Conservation (phyloP, 1,284 basidiomycete species). For the Puccinia coronata region DNA sequence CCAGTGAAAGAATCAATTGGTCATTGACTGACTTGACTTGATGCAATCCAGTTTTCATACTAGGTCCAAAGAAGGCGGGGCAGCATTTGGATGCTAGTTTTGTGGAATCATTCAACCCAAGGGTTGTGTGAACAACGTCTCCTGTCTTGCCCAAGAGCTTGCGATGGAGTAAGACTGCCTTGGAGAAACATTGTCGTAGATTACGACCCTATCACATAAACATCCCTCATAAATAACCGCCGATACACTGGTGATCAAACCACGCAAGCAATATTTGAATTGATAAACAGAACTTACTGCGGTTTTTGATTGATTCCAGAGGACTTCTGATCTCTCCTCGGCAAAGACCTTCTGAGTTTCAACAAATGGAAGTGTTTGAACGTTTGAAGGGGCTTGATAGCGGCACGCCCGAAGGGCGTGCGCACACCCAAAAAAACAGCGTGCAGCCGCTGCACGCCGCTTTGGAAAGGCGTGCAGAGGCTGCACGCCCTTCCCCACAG, state of each 20-base stretch:
- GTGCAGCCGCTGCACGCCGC: too few relatives aligned
- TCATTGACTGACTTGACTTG: background rate
- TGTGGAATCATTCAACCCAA: background rate
- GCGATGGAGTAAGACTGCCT: background rate
- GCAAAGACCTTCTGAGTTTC: background rate
- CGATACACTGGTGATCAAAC: background rate
- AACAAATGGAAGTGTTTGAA: background rate
- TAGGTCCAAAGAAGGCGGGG: slow-evolving; percentile 5
- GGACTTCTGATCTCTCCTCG: background rate
- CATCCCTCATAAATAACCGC: too few relatives aligned
- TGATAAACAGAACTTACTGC: background rate
- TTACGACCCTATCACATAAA: background rate
- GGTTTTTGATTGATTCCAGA: background rate
- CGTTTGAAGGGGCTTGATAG: background rate
- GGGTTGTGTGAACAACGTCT: background rate
- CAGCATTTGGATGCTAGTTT: background rate
- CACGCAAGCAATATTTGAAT: background rate
- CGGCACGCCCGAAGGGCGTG: too few relatives aligned
- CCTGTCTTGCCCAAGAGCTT: background rate
- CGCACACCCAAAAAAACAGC: too few relatives aligned
- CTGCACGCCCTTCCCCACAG: too few relatives aligned
- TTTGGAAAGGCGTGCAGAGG: too few relatives aligned
- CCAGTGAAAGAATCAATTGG: background rate
- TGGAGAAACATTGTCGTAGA: background rate
- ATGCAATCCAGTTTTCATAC: background rate